These are phyloP conservation scores for Cucurbitaria berberidis DNA, from an alignment of 2,329 filamentous ascomycete species.

Conservation along the genomic window DNA sequence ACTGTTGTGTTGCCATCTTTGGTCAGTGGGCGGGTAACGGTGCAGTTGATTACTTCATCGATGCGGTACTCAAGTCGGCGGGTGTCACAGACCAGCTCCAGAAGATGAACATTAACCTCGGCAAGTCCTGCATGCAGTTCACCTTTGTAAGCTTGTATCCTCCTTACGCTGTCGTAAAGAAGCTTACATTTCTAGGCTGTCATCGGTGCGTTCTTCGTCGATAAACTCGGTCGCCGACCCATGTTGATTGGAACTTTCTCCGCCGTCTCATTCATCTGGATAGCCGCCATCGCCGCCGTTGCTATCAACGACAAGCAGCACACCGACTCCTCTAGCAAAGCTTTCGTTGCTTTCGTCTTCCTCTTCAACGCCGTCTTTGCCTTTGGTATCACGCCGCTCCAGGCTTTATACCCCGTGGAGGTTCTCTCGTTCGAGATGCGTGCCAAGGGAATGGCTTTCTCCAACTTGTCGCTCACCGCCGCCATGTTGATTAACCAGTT, in stretches of 20 bases:
- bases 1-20: conserved; percentile 60
- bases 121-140: conserved; percentile 43
- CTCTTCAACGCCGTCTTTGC: conserved; percentile 43
- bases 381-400: conserved; percentile 45
- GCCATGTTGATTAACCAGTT: conserved; percentile 40
- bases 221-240: conserved; percentile 41
- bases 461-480: conserved; percentile 23
- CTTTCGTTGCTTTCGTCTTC: conserved; percentile 43
- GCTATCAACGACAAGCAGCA: conserved; percentile 19
- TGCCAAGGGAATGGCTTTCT: conserved; percentile 43
- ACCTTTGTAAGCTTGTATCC: conserved; percentile 25
- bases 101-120: conserved; percentile 48
- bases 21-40: conserved; percentile 53
- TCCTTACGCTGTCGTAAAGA: too few species aligned
- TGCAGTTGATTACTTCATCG: conserved; percentile 42
- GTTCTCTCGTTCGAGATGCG: conserved; percentile 45
- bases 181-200: conserved; percentile 28
- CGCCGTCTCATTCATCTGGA: conserved; percentile 32
- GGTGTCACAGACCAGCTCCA: conserved; percentile 41
- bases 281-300: conserved; percentile 28
- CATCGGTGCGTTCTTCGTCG: conserved; percentile 42
- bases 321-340: conserved; percentile 26
- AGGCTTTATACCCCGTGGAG: conserved; percentile 43
- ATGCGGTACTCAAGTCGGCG: conserved; percentile 44
- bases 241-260: conserved; percentile 39